phyloP scores from a whole-genome alignment of 2,329 filamentous ascomycete species.

The Neophaeococcomyces mojaviensis region DNA sequence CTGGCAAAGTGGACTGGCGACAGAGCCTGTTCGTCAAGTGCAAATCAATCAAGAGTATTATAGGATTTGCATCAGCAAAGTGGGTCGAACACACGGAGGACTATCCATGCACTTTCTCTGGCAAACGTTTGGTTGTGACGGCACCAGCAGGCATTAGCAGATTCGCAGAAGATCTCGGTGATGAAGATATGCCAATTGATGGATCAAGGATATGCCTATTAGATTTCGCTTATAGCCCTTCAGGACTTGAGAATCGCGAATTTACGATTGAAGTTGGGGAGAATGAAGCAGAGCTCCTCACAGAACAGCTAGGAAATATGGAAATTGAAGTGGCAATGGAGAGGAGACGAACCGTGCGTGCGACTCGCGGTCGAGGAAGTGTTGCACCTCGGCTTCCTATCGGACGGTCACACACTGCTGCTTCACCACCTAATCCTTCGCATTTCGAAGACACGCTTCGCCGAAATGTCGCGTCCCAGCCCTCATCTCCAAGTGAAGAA shows the following conservation, averaged over 20 bases:
- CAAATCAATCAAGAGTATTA: constrained; percentile 55
- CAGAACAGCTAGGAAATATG: constrained; percentile 66
- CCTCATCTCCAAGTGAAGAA: constrained; percentile 23
- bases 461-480: constrained; percentile 14
- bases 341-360: constrained; percentile 53
- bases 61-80: constrained; percentile 60
- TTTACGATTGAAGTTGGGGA: constrained; percentile 68
- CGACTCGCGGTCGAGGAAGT: constrained; percentile 9
- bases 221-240: constrained; percentile 61
- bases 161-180: constrained; percentile 50
- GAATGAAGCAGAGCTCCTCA: constrained; percentile 59
- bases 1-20: constrained; percentile 48
- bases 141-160: constrained; percentile 60
- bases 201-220: constrained; percentile 65
- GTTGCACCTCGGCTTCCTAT: constrained; percentile 12
- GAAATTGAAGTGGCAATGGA: constrained; percentile 74
- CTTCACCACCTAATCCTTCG: constrained; percentile 11
- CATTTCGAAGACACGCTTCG: constrained; percentile 8
- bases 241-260: constrained; percentile 50
- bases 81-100: constrained; percentile 59
- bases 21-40: constrained; percentile 66
- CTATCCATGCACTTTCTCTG: constrained; percentile 28
- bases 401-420: constrained; percentile 36
- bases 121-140: constrained; percentile 54
- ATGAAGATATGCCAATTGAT: constrained; percentile 70